Evolutionary conservation across 306 rosid species (phyloP), one percentile per base, ranked within the genome.

Genomic region (Comarum palustre): DNA sequence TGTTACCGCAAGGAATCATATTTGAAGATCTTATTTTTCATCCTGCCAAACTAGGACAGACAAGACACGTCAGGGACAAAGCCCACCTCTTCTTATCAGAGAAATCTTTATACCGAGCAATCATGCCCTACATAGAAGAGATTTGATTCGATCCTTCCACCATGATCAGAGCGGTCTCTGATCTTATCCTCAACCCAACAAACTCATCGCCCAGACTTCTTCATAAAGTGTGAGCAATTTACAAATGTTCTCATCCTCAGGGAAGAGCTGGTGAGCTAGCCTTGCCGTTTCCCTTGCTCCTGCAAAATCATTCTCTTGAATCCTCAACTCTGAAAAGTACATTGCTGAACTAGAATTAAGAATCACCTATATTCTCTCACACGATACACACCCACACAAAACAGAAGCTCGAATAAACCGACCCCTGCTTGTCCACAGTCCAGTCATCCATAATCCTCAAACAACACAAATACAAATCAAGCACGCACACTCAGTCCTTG

Each of bases 221-320:
- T 90, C 97, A 52, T 90, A 87, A 15, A 89, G 91, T 29, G 94
- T 48, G 65, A 85, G 82, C 77, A 91, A 78, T 61, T 88, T 88
- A 51, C 77, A 66, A 66, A 91, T 84, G 77, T 90, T 91, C 73
- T 91, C 92, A 71, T 80, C 77, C 4, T 82, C 89, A 63, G 96
- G 97, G 72, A 75, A 89, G 55, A 91, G 83, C 36, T 51, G 67
- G 61, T 86, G 85, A 41, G 98, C 96, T 78, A 74, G 84, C 39
- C 22, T 47, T 41, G 90, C 96, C 78, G 86, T 72, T 89, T 83
- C 91, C 86, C 72, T 72, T 6, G 92, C 98, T 78, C 90, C 97
- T 27, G 51, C 67, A 85, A 86, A 93, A 73, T 93, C 97, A 16
- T 82, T 78, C 36, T 20, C 69, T 64, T 81, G 82, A 93, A 93